Evolutionary conservation across 2,329 filamentous ascomycete genomes (phyloP), one percentile per base, ranked within the genome.

Genomic region (Arthrobotrys sinensis): DNA sequence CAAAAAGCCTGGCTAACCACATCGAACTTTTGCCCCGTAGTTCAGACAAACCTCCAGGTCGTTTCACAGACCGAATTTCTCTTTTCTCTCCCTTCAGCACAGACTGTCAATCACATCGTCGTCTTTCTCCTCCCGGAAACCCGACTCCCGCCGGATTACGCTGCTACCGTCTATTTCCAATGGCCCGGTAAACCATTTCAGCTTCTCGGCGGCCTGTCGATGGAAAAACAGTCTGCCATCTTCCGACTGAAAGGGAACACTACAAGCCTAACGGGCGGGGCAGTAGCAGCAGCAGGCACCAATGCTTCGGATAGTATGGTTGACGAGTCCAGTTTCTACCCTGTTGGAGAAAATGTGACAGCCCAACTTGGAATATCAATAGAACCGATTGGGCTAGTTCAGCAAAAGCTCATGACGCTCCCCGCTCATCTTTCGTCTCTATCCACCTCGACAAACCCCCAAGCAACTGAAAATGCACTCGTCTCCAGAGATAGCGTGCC

Each of bases 111-210:
- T 68, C 94, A 98, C 84, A 89, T 98, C 69, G 92, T 94, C 82
- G 90, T 98, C 72, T 97, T 98, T 86, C 87, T 97, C 40, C 89
- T 97, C 0, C 96, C 96, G 0, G 92, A 91, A 50, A 87, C 91
- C 8, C 84, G 88, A 8, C 87, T 99, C 0, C 94, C 94, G 0
- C 86, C 88, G 3, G 89, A 90, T 81, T 92, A 92, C 19, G 95
- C 93, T 4, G 96, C 94, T 12, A 93, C 94, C 55, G 95, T 99
- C 80, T 98, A 97, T 85, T 89, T 97, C 57, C 91, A 94, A 80
- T 86, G 91, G n/a, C 89, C 90, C 2, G 85, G 85, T 7, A 84
- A 84, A 46, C 89, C 91, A 55, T 97, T 97, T 86, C 90, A 88
- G 77, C 93, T 99, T 82, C 90, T 98, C 3, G 96, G 96, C 80